Conservation (phyloP, 768 basidiomycete species). For the Mrakia gelida region DNA sequence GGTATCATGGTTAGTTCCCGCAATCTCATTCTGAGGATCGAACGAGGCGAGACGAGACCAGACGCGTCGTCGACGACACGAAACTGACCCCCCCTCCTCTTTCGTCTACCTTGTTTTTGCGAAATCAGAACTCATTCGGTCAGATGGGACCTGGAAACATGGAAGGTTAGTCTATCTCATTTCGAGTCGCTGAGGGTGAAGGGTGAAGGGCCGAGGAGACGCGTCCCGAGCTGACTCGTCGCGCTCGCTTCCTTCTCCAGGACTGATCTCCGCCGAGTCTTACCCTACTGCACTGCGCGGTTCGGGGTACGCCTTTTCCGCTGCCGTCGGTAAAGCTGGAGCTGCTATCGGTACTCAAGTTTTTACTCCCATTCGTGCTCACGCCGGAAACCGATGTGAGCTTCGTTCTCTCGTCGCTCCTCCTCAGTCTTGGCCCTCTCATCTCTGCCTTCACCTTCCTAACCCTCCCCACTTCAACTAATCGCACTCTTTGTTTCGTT, state of each 20-base stretch:
- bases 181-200: no score
- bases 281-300: slow-evolving; percentile 59
- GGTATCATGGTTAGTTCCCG: not conserved
- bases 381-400: slow-evolving; percentile 57
- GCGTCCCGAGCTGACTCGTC: not conserved
- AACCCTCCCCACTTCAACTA: no score
- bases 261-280: slow-evolving; percentile 39
- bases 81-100: not conserved
- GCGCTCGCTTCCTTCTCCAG: not conserved
- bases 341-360: slow-evolving; percentile 56
- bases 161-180: slow-evolving; percentile 44
- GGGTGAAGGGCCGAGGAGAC: no score
- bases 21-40: no score
- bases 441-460: no score
- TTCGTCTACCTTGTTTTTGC: slow-evolving; percentile 67
- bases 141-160: slow-evolving; percentile 66
- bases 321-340: slow-evolving; percentile 49
- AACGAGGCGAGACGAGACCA: no score
- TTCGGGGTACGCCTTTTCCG: slow-evolving; percentile 43
- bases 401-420: no score
- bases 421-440: no score
- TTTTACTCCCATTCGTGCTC: slow-evolving; percentile 63
- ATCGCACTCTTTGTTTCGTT: no score
- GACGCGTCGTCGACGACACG: no score
- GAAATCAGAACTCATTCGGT: slow-evolving; percentile 59